A percentile compares a stretch with the other conserved stretches of the same genome.
phyloP scores from a whole-genome alignment of 331 rosid genomes.

The Cydonia oblonga region DNA sequence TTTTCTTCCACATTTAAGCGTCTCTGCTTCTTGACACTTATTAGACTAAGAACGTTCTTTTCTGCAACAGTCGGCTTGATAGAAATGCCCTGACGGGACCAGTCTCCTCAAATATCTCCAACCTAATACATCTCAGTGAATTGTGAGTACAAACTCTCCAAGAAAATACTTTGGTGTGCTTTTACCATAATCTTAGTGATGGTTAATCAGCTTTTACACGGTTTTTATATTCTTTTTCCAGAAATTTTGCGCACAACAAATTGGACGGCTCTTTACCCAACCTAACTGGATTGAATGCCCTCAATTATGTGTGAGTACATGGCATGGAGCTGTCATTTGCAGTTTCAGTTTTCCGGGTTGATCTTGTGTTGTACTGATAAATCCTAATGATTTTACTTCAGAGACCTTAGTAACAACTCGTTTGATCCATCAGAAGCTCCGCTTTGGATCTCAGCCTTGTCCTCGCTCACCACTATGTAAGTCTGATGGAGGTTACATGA shows the following conservation, averaged over 20 bases:
- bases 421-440: conserved; percentile 67
- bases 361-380: conserved; percentile 2
- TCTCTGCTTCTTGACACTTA: background rate
- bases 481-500: conserved; percentile 8
- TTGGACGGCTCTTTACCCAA: conserved; percentile 64
- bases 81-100: conserved; percentile 61
- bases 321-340: conserved; percentile 1
- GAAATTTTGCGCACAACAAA: conserved; percentile 59
- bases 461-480: conserved; percentile 76
- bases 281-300: conserved; percentile 54
- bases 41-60: conserved; percentile 9
- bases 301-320: conserved; percentile 65
- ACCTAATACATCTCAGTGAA: conserved; percentile 56
- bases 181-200: background rate
- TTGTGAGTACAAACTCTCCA: conserved; percentile 42
- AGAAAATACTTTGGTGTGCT: background rate
- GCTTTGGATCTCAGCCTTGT: conserved; percentile 50
- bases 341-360: background rate
- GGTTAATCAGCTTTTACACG: background rate
- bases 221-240: conserved; percentile 21
- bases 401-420: conserved; percentile 85
- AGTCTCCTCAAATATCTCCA: conserved; percentile 60
- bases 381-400: conserved; percentile 12
- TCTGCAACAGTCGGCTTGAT: conserved; percentile 76
- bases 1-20: background rate